phyloP scores from a whole-genome alignment of 78 protist genomes.

The Planoprotostelium fungivorum region DNA sequence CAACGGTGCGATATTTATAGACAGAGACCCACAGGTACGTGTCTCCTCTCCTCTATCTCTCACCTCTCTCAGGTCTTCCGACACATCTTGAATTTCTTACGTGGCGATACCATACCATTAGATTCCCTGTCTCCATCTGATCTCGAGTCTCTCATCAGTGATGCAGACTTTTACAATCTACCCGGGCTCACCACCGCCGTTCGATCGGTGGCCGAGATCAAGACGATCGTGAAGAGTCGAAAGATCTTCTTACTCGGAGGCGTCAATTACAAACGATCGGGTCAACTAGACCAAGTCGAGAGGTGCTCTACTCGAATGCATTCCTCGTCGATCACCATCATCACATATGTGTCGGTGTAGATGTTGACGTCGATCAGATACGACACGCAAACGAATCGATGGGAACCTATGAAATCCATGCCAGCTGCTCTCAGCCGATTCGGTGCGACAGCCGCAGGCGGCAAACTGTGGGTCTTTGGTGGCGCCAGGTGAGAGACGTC shows the following conservation, averaged over 20 bases:
- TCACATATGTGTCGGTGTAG: too few species aligned
- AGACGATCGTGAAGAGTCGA: neutral
- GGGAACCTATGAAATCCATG: neutral
- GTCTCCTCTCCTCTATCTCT: neutral
- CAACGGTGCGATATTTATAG: neutral
- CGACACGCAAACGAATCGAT: neutral
- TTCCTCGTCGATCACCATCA: neutral
- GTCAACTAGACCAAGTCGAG: neutral
- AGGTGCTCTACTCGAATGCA: neutral
- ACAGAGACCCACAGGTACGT: neutral
- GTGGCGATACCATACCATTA: neutral
- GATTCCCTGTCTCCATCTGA: neutral
- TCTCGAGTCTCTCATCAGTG: neutral
- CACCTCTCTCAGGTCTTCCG: neutral
- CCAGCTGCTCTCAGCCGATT: neutral
- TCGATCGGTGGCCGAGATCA: neutral
- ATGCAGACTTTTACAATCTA: neutral
- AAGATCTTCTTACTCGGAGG: neutral
- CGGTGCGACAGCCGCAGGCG: neutral
- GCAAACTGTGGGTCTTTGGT: neutral
- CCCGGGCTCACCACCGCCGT: neutral
- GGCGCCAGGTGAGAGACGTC: neutral
- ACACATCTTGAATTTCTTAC: neutral
- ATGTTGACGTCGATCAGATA: too few species aligned
- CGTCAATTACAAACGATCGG: neutral